These are phyloP conservation scores for Calonectria pseudoreteaudii DNA, from an alignment of 2,329 filamentous ascomycete species.

Conservation along the genomic window DNA sequence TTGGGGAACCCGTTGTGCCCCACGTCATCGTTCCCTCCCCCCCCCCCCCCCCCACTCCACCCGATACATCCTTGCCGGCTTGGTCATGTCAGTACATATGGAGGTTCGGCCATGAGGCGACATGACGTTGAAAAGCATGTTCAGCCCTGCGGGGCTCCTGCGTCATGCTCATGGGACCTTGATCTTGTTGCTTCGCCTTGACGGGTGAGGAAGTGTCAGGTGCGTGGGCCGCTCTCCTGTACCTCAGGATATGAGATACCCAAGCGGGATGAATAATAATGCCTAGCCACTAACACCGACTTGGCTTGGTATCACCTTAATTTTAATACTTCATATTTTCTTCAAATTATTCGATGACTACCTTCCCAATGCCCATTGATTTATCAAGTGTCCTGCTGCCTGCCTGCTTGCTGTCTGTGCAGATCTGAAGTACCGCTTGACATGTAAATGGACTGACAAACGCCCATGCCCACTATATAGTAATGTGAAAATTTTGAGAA, in stretches of 20 bases:
- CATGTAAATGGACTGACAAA: background rate
- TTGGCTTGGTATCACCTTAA: background rate
- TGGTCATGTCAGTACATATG: constrained; percentile 19
- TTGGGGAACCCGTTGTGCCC: constrained; percentile 24
- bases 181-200: too few species aligned
- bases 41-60: background rate
- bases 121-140: background rate
- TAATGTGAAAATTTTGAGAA: background rate
- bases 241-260: background rate
- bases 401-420: background rate
- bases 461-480: background rate
- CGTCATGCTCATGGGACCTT: background rate
- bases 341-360: background rate
- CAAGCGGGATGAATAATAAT: background rate
- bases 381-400: background rate
- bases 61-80: constrained; percentile 6
- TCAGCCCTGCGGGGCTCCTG: background rate
- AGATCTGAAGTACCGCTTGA: background rate
- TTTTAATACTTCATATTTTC: background rate
- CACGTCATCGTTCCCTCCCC: constrained; percentile 29
- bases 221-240: too few species aligned
- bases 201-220: too few species aligned
- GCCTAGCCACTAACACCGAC: too few species aligned
- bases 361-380: background rate
- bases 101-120: background rate